Conservation (phyloP, 1,284 basidiomycete genomes). For the Tilletia walkeri region DNA sequence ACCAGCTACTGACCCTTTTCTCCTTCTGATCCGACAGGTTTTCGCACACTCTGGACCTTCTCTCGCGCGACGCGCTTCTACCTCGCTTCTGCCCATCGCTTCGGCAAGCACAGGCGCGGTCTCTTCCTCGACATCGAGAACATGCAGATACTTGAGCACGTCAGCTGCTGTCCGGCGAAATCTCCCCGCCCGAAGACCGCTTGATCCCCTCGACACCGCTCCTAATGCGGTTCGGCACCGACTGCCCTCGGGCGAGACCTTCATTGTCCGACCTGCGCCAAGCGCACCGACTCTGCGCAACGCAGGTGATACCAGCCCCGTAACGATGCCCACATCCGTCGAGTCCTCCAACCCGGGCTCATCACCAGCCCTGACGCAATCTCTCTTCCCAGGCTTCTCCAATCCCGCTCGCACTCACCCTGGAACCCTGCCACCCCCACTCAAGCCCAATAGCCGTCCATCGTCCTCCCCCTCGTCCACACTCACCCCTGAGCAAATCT, state of each 20-base stretch:
- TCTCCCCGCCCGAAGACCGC: conserved; percentile 45
- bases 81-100: too few relatives aligned
- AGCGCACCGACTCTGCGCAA: conserved; percentile 28
- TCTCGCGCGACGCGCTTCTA: too few relatives aligned
- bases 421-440: conserved; percentile 30
- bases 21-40: too few relatives aligned
- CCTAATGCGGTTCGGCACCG: conserved; percentile 39
- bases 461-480: not conserved
- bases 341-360: not conserved
- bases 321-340: not conserved
- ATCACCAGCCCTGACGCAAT: conserved; percentile 28
- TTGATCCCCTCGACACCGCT: conserved; percentile 44
- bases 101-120: too few relatives aligned
- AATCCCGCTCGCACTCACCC: not conserved
- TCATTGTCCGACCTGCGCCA: conserved; percentile 50
- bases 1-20: too few relatives aligned
- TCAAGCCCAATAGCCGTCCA: conserved; percentile 25
- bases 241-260: conserved; percentile 41
- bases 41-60: too few relatives aligned
- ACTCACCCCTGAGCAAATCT: conserved; percentile 40
- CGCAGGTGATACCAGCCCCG: not conserved
- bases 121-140: not conserved
- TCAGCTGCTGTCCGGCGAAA: conserved; percentile 34
- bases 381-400: conserved; percentile 26
- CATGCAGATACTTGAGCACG: conserved; percentile 25